A percentile compares a stretch with the other conserved stretches of the same genome.
Conservation (phyloP, 2,329 filamentous ascomycete species). For the Aspergillus felis region DNA sequence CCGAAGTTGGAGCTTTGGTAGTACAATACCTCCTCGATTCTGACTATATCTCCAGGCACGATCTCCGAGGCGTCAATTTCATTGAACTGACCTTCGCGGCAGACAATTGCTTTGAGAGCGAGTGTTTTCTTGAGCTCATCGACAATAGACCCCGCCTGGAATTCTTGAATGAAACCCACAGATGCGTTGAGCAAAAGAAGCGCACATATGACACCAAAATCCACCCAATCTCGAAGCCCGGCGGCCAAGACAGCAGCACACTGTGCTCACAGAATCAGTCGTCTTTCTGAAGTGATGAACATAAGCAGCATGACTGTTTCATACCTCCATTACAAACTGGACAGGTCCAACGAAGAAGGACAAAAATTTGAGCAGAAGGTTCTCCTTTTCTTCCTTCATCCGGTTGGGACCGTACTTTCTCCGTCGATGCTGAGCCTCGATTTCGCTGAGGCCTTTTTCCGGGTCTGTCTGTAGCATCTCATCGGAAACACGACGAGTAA, state of each 20-base stretch:
- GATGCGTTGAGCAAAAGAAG: constrained; percentile 77
- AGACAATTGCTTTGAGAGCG: constrained; percentile 79
- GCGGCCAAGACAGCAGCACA: constrained; percentile 75
- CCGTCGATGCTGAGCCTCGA: constrained; percentile 60
- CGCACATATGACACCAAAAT: constrained; percentile 86
- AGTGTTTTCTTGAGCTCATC: constrained; percentile 88
- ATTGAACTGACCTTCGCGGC: constrained; percentile 72
- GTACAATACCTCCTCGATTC: constrained; percentile 66
- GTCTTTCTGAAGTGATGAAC: background rate
- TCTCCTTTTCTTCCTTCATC: constrained; percentile 90
- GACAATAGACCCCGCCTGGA: constrained; percentile 83
- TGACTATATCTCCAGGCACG: constrained; percentile 84
- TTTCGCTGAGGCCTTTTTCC: constrained; percentile 65
- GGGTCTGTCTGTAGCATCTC: constrained; percentile 75
- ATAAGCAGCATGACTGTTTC: constrained; percentile 20
- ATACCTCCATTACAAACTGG: constrained; percentile 89
- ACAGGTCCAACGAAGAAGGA: constrained; percentile 84
- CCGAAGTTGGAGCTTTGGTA: background rate
- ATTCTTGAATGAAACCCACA: constrained; percentile 87
- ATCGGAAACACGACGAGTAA: constrained; percentile 60
- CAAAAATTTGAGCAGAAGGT: constrained; percentile 75
- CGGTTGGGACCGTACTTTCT: constrained; percentile 80
- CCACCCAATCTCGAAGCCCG: constrained; percentile 83
- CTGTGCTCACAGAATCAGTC: constrained; percentile 34
- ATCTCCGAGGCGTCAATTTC: constrained; percentile 81